A percentile compares a stretch with the other conserved stretches of the same genome.
Conservation (phyloP, 225 moss, liverwort and hornwort species). For the Straminergon stramineum region DNA sequence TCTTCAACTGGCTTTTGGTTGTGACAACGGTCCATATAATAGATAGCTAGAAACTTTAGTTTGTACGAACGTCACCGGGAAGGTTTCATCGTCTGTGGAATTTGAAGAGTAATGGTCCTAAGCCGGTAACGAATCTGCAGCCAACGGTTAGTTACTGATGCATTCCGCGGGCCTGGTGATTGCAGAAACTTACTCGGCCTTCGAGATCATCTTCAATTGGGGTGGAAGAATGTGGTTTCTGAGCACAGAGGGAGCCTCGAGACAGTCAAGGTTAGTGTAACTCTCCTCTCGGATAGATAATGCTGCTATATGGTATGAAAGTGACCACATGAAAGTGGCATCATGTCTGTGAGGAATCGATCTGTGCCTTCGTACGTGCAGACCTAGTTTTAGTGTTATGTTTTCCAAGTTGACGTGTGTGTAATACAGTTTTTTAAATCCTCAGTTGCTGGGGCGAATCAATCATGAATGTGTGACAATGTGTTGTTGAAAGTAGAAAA, state of each 20-base stretch:
- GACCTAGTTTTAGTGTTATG: neutral
- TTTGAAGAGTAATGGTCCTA: neutral
- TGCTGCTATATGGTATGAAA: neutral
- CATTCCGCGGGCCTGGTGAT: neutral
- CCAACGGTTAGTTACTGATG: neutral
- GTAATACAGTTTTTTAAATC: no score
- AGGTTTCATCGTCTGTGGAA: neutral
- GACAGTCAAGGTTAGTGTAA: neutral
- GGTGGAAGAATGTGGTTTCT: neutral
- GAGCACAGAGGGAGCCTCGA: neutral
- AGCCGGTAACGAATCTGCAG: neutral
- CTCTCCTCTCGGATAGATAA: neutral
- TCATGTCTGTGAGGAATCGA: neutral
- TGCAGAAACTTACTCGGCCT: neutral
- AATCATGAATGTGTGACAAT: neutral
- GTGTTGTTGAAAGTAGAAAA: neutral
- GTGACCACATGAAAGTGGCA: neutral
- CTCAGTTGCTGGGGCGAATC: neutral
- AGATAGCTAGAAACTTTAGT: neutral
- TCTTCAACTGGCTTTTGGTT: neutral
- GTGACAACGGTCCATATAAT: no score
- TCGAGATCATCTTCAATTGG: neutral
- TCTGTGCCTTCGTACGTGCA: neutral
- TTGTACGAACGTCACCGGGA: neutral
- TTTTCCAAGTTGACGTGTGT: neutral